Conservation (phyloP, 345 rosid genomes). For the Crucihimalaya himalaica region DNA sequence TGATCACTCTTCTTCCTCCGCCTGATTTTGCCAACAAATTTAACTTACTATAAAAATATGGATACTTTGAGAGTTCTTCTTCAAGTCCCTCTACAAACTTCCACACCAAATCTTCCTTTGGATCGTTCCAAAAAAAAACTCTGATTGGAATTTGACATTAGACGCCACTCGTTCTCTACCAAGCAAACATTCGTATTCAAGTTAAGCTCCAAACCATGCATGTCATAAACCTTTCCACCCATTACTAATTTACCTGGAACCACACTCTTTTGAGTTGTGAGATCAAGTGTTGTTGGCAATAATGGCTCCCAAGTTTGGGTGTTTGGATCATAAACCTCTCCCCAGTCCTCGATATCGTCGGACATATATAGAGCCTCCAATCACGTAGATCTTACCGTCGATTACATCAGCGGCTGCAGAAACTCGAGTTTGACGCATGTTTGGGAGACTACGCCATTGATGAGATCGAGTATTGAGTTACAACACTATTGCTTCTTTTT, state of each 20-base stretch:
- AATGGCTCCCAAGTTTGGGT: constrained; percentile 41
- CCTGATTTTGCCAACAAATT: neutral
- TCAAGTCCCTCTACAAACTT: neutral
- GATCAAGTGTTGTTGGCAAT: neutral
- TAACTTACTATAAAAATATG: neutral
- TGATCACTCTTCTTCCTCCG: neutral
- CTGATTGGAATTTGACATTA: neutral
- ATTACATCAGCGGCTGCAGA: constrained; percentile 52
- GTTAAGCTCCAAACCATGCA: neutral
- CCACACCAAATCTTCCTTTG: no score
- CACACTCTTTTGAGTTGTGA: neutral
- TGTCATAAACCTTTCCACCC: neutral
- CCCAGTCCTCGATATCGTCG: constrained; percentile 48
- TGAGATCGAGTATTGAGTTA: constrained; percentile 52
- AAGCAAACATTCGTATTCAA: neutral
- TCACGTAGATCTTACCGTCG: constrained; percentile 52
- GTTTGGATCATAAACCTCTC: constrained; percentile 61
- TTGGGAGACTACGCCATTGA: constrained; percentile 50
- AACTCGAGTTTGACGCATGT: constrained; percentile 49
- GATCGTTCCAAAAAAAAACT: neutral
- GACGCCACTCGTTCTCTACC: neutral
- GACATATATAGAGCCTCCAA: constrained; percentile 57
- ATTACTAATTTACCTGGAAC: neutral
- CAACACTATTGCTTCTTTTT: no score
- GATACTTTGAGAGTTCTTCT: no score